Evolutionary conservation across 2,329 filamentous ascomycete species (phyloP).

Genomic region (Coniochaeta sp.): DNA sequence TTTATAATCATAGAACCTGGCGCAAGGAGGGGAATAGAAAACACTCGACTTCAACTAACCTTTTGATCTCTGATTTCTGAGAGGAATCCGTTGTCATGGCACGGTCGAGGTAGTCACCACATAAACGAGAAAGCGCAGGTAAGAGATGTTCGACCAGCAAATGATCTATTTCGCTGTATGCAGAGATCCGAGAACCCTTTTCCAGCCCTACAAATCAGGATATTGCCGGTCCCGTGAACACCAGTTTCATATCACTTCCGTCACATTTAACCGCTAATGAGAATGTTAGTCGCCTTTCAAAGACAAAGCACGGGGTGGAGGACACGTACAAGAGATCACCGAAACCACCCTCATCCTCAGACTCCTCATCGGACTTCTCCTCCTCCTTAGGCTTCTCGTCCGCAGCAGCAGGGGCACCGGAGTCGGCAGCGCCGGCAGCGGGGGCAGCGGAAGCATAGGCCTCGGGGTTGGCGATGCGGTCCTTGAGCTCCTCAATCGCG

Average conservation of each 20-base stretch:
- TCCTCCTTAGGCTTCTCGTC: constrained; percentile 55
- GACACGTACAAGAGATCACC: constrained; percentile 66
- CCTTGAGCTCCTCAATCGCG: constrained; percentile 96
- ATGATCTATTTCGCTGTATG: constrained; percentile 39
- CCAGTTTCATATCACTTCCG: constrained; percentile 6
- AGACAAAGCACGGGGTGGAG: neutral
- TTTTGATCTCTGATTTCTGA: constrained; percentile 11
- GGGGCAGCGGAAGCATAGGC: constrained; percentile 84
- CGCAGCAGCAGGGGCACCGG: constrained; percentile 43
- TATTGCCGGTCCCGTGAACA: constrained; percentile 6
- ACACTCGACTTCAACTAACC: constrained; percentile 33
- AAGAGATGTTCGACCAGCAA: constrained; percentile 32
- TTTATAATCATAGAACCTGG: constrained; percentile 48
- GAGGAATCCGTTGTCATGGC: neutral
- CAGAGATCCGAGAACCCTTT: constrained; percentile 32
- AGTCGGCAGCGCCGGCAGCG: constrained; percentile 48
- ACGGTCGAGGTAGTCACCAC: constrained; percentile 6
- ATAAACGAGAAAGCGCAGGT: constrained; percentile 13
- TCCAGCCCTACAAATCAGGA: constrained; percentile 32
- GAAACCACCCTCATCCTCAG: constrained; percentile 62
- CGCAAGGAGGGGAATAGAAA: constrained; percentile 8
- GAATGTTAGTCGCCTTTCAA: constrained; percentile 27
- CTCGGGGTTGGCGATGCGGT: constrained; percentile 98
- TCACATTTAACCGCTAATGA: constrained; percentile 42
- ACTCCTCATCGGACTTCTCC: constrained; percentile 60